A percentile compares a stretch with the other conserved stretches of the same genome.
These are phyloP conservation scores for Cyberlindnera mycetangii DNA, from an alignment of 805 yeast genomes.

Conservation along the genomic window DNA sequence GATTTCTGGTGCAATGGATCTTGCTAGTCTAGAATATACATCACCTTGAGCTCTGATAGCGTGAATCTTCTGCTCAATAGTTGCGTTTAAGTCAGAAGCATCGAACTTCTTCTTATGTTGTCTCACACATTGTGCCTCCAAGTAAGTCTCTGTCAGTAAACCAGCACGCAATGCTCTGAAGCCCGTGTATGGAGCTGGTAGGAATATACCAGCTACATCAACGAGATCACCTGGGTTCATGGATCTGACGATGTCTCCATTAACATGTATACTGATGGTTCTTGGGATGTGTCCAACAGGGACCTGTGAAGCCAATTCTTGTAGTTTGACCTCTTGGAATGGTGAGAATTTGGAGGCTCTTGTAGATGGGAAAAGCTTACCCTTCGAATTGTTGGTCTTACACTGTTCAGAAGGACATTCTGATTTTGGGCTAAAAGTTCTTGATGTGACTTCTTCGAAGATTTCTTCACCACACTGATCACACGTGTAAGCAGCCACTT, in stretches of 20 bases:
- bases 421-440: conserved; percentile 79
- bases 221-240: conserved; percentile 94
- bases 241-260: conserved; percentile 84
- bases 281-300: conserved; percentile 99
- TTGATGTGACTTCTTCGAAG: conserved; percentile 88
- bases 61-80: conserved; percentile 52
- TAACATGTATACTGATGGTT: conserved; percentile 78
- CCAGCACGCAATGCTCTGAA: conserved; percentile 92
- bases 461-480: conserved; percentile 96
- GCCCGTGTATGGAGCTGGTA: conserved; percentile 96
- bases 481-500: conserved; percentile 94
- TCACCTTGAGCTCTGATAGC: conserved; percentile 59
- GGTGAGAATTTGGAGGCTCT: conserved; percentile 94
- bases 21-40: conserved; percentile 75
- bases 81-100: conserved; percentile 53
- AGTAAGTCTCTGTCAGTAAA: conserved; percentile 85
- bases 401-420: conserved; percentile 88
- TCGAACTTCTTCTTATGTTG: conserved; percentile 91
- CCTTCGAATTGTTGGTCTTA: conserved; percentile 72
- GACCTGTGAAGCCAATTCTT: conserved; percentile 92
- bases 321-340: conserved; percentile 93
- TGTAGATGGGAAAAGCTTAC: conserved; percentile 87
- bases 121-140: conserved; percentile 80
- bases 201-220: conserved; percentile 85
- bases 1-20: conserved; percentile 96